A percentile compares a stretch with the other conserved stretches of the same genome.
Evolutionary conservation across 2,329 filamentous ascomycete species (phyloP).

Genomic region (Dichotomopilus funicola): DNA sequence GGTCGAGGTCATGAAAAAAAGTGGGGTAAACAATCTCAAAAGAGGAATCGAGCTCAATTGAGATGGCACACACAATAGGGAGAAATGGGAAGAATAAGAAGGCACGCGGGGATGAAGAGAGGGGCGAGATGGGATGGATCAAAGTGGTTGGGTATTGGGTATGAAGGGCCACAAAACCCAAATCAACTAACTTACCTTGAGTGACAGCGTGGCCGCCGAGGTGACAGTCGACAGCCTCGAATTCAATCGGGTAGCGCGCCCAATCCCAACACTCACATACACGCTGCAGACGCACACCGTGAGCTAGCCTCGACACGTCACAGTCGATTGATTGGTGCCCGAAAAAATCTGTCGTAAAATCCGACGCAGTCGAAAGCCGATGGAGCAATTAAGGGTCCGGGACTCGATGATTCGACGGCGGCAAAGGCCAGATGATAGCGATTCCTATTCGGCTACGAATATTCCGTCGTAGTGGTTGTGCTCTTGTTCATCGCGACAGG

Average conservation of each 20-base stretch:
- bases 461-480: neutral
- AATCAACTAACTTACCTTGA: conserved; percentile 2
- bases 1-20: no score
- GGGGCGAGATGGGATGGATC: neutral
- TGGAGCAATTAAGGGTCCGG: neutral
- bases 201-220: conserved; percentile 14
- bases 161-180: neutral
- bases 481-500: neutral
- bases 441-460: neutral
- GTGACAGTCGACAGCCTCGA: neutral
- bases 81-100: neutral
- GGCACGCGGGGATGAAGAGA: neutral
- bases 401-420: neutral
- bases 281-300: neutral
- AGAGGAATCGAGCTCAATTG: no score
- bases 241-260: neutral
- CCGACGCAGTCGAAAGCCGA: neutral
- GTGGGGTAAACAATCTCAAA: no score
- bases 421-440: neutral
- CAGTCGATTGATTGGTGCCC: neutral
- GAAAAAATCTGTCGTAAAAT: no score
- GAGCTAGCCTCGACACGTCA: conserved; percentile 12
- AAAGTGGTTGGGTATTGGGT: neutral
- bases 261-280: neutral
- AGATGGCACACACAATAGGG: no score